Conservation (phyloP, 1,284 basidiomycete species). For the Afroboletus lepidellus region DNA sequence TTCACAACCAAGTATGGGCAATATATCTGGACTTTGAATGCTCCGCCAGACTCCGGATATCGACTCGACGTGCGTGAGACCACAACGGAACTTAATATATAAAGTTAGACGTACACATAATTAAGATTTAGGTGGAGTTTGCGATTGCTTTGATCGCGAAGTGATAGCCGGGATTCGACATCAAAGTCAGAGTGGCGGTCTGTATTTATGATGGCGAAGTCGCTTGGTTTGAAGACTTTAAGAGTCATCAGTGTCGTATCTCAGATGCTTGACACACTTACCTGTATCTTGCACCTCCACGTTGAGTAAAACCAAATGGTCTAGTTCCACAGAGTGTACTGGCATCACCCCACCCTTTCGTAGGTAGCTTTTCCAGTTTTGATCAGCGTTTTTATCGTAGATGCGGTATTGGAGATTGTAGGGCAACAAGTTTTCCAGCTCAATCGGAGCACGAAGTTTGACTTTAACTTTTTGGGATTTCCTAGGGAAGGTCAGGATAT, state of each 20-base stretch:
- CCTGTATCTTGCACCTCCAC: slow-evolving; percentile 89
- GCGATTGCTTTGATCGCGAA: slow-evolving; percentile 76
- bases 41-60: slow-evolving; percentile 92
- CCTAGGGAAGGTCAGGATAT: slow-evolving; percentile 39
- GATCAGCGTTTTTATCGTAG: slow-evolving; percentile 93
- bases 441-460: slow-evolving; percentile 90
- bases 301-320: slow-evolving; percentile 92
- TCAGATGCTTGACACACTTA: slow-evolving; percentile 33
- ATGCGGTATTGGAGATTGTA: slow-evolving; percentile 96
- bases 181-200: slow-evolving; percentile 92
- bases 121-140: slow-evolving; percentile 85
- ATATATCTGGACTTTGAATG: slow-evolving; percentile 97
- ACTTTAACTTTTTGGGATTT: slow-evolving; percentile 85
- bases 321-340: slow-evolving; percentile 93
- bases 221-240: slow-evolving; percentile 90
- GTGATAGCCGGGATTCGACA: slow-evolving; percentile 68
- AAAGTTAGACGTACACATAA: slow-evolving; percentile 70
- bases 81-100: background rate
- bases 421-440: slow-evolving; percentile 95
- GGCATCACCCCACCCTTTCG: slow-evolving; percentile 95
- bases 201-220: slow-evolving; percentile 97
- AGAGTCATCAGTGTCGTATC: slow-evolving; percentile 4
- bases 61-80: slow-evolving; percentile 45
- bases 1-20: slow-evolving; percentile 92
- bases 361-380: slow-evolving; percentile 91